Conservation (phyloP, 2,329 filamentous ascomycete species). For the Neonectria punicea region DNA sequence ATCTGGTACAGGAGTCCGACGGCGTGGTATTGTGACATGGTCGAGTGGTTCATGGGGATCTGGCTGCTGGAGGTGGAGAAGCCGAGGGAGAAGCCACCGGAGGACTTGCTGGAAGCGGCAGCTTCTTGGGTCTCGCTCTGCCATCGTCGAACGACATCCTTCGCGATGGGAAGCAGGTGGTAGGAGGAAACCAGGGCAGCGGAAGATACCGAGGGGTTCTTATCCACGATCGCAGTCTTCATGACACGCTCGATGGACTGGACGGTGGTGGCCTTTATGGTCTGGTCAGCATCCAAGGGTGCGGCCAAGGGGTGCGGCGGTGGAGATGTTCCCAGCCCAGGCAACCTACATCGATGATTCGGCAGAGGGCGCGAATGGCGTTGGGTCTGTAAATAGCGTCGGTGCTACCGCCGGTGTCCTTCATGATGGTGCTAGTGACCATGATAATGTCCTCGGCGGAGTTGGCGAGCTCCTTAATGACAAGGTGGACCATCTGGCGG, state of each 20-base stretch:
- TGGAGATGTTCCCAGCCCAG: slow-evolving; percentile 16
- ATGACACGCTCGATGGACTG: slow-evolving; percentile 98
- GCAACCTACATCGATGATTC: slow-evolving; percentile 88
- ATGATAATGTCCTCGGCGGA: slow-evolving; percentile 99
- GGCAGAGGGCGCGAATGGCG: slow-evolving; percentile 92
- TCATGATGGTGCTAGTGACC: slow-evolving; percentile 99
- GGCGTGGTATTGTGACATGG: slow-evolving; percentile 98
- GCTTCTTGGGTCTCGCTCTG: slow-evolving; percentile 99
- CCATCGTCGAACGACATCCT: slow-evolving; percentile 96
- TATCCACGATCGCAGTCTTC: slow-evolving; percentile 99
- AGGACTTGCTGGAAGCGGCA: slow-evolving; percentile 88
- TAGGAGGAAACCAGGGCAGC: slow-evolving; percentile 97
- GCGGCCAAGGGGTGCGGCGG: slow-evolving; percentile 19
- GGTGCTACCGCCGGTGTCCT: slow-evolving; percentile 95
- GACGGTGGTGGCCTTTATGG: slow-evolving; percentile 82
- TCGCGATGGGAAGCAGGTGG: slow-evolving; percentile 94
- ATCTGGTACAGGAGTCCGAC: slow-evolving; percentile 98
- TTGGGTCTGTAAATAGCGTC: slow-evolving; percentile 95
- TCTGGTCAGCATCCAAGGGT: slow-evolving; percentile 43
- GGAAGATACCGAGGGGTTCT: slow-evolving; percentile 96
- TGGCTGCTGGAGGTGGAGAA: slow-evolving; percentile 85
- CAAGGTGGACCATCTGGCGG: slow-evolving; percentile 98
- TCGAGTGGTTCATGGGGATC: slow-evolving; percentile 88
- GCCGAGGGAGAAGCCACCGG: slow-evolving; percentile 88
- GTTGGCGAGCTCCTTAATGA: slow-evolving; percentile 96